A percentile compares a stretch with the other conserved stretches of the same genome.
These are phyloP conservation scores for Rostrohypoxylon terebratum DNA, from an alignment of 495 filamentous ascomycete species.

Conservation along the genomic window DNA sequence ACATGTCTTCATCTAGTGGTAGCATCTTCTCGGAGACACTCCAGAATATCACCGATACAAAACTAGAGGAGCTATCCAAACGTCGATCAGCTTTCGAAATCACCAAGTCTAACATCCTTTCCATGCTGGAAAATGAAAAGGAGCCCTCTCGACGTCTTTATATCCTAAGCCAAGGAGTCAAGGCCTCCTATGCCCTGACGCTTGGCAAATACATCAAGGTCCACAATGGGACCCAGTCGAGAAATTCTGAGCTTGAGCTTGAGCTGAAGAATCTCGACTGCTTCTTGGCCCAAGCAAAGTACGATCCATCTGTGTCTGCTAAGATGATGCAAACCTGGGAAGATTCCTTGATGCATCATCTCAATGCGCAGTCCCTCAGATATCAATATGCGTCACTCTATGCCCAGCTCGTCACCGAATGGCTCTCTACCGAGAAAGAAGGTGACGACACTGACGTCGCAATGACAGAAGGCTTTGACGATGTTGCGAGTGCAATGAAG, in stretches of 20 bases:
- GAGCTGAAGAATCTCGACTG: conserved; percentile 60
- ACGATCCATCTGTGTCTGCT: conserved; percentile 67
- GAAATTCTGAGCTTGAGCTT: conserved; percentile 51
- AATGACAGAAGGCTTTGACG: conserved; percentile 57
- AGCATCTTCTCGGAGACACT: conserved; percentile 69
- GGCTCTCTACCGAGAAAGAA: conserved; percentile 57
- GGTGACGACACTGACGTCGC: conserved; percentile 28
- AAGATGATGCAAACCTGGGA: conserved; percentile 61
- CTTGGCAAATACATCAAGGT: conserved; percentile 43
- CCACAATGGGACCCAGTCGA: conserved; percentile 21
- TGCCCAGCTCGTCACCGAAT: conserved; percentile 71
- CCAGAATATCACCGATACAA: conserved; percentile 72
- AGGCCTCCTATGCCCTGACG: conserved; percentile 52
- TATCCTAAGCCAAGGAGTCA: conserved; percentile 58
- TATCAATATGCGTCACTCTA: conserved; percentile 72
- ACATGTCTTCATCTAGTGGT: conserved; percentile 26
- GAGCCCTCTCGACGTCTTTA: conserved; percentile 52
- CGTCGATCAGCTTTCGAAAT: conserved; percentile 65
- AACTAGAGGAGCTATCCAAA: conserved; percentile 71
- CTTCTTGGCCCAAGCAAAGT: conserved; percentile 67
- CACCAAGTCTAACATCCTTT: conserved; percentile 52
- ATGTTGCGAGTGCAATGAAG: conserved; percentile 59
- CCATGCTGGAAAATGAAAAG: conserved; percentile 41
- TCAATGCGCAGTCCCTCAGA: conserved; percentile 64
- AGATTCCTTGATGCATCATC: conserved; percentile 59